Evolutionary conservation across 2,329 filamentous ascomycete genomes (phyloP).

Genomic region (Neofusicoccum kwambonambiense): DNA sequence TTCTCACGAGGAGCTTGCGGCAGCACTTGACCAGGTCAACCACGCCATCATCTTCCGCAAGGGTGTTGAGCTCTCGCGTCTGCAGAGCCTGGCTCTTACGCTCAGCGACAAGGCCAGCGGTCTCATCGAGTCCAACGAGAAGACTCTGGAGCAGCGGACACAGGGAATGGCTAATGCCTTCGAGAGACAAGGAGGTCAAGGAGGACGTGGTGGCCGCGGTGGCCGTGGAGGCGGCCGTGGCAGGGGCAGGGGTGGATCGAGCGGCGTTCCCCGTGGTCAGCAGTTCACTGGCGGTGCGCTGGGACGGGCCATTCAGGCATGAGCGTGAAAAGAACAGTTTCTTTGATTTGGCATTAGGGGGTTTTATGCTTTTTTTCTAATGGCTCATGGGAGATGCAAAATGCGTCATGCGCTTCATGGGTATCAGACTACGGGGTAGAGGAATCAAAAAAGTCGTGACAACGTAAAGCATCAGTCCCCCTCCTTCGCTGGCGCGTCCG

Average conservation of each 20-base stretch:
- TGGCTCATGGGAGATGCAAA: conserved; percentile 18
- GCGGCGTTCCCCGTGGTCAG: conserved; percentile 65
- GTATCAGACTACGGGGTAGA: conserved; percentile 12
- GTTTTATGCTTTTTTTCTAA: conserved; percentile 17
- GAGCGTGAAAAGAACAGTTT: conserved; percentile 21
- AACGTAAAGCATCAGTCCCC: background rate
- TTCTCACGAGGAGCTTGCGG: conserved; percentile 94
- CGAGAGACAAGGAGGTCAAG: conserved; percentile 82
- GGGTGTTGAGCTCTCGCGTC: conserved; percentile 93
- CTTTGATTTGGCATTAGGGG: conserved; percentile 11
- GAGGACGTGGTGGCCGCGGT: conserved; percentile 61
- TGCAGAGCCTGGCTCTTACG: conserved; percentile 92
- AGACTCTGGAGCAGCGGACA: conserved; percentile 93
- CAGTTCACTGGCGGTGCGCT: conserved; percentile 81
- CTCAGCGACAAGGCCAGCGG: conserved; percentile 94
- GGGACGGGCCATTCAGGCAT: conserved; percentile 56
- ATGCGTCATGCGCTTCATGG: conserved; percentile 17
- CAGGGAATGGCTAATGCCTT: conserved; percentile 95
- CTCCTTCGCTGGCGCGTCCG: conserved; percentile 21
- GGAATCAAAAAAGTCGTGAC: conserved; percentile 14
- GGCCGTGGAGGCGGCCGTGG: conserved; percentile 62
- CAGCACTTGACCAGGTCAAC: conserved; percentile 96
- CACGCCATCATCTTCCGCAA: conserved; percentile 98
- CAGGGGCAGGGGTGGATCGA: conserved; percentile 61
- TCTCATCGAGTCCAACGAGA: conserved; percentile 95